phyloP scores from a whole-genome alignment of 495 filamentous ascomycete species.

The Sporormia fimetaria region DNA sequence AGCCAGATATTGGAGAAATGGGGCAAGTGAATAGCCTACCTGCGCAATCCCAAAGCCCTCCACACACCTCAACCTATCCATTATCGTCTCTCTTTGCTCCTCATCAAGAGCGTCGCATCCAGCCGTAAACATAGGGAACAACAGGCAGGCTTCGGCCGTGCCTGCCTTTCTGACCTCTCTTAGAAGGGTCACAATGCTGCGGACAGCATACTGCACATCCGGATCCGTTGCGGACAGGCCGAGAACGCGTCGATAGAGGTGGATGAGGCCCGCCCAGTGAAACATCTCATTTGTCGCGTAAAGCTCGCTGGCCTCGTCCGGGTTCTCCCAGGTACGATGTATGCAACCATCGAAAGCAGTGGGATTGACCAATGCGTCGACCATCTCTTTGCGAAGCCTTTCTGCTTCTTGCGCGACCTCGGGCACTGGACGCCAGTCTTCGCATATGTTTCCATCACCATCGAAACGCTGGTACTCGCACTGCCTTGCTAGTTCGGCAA shows the following conservation, averaged over 20 bases:
- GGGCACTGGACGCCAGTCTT: conserved; percentile 48
- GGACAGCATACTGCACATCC: conserved; percentile 53
- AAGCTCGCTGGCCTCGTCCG: conserved; percentile 48
- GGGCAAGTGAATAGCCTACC: conserved; percentile 33
- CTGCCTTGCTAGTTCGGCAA: conserved; percentile 59
- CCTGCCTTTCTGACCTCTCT: conserved; percentile 52
- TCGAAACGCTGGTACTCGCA: conserved; percentile 61
- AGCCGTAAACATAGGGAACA: conserved; percentile 79
- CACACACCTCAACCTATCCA: conserved; percentile 55
- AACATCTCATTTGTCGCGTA: conserved; percentile 70
- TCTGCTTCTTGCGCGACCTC: conserved; percentile 45
- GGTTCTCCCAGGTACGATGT: conserved; percentile 30
- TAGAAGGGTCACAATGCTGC: conserved; percentile 50
- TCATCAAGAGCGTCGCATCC: conserved; percentile 58
- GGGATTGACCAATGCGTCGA: conserved; percentile 32
- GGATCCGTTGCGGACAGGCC: conserved; percentile 43
- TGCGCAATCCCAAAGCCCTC: conserved; percentile 72
- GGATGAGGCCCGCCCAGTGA: conserved; percentile 67
- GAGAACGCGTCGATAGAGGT: conserved; percentile 64
- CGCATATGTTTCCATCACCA: conserved; percentile 39
- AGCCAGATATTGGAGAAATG: conserved; percentile 4
- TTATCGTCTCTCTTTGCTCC: conserved; percentile 46
- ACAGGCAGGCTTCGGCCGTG: conserved; percentile 60
- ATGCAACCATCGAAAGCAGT: conserved; percentile 34
- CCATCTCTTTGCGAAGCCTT: conserved; percentile 43